Evolutionary conservation across 352 stramenopile species (phyloP).

Genomic region (Phytophthora ohioensis): DNA sequence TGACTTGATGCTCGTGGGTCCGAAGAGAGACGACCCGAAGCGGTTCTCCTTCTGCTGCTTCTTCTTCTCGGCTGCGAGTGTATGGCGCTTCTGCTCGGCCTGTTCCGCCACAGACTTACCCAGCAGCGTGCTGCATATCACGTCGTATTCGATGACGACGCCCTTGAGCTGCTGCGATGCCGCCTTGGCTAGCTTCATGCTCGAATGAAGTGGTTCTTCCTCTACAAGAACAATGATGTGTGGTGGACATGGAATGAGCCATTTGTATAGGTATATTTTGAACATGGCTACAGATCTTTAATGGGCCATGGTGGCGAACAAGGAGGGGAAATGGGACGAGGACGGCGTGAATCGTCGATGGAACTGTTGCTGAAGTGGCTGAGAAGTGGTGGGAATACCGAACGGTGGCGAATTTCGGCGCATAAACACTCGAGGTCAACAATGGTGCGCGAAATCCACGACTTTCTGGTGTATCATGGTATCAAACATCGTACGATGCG

Average conservation of each 20-base stretch:
- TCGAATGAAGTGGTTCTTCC: constrained; percentile 2
- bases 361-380: too few species aligned
- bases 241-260: constrained; percentile 19
- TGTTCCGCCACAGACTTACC: constrained; percentile 51
- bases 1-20: constrained; percentile 41
- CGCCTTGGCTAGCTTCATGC: constrained; percentile 76
- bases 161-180: constrained; percentile 77
- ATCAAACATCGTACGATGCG: too few species aligned
- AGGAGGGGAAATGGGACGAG: too few species aligned
- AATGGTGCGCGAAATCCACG: too few species aligned
- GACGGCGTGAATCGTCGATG: too few species aligned
- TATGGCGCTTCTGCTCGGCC: constrained; percentile 39
- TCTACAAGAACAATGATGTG: constrained; percentile 26
- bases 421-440: too few species aligned
- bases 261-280: constrained; percentile 6
- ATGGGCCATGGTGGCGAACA: too few species aligned
- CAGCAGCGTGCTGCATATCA: constrained; percentile 76
- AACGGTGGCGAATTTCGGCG: too few species aligned
- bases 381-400: too few species aligned
- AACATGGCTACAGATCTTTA: too few species aligned
- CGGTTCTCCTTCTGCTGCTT: constrained; percentile 30
- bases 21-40: constrained; percentile 39
- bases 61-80: constrained; percentile 25
- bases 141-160: constrained; percentile 82
- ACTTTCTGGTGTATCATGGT: too few species aligned